Evolutionary conservation across 208 protist species (phyloP), one percentile per base, ranked within the genome.

Genomic region (Trypanosoma conorhini): DNA sequence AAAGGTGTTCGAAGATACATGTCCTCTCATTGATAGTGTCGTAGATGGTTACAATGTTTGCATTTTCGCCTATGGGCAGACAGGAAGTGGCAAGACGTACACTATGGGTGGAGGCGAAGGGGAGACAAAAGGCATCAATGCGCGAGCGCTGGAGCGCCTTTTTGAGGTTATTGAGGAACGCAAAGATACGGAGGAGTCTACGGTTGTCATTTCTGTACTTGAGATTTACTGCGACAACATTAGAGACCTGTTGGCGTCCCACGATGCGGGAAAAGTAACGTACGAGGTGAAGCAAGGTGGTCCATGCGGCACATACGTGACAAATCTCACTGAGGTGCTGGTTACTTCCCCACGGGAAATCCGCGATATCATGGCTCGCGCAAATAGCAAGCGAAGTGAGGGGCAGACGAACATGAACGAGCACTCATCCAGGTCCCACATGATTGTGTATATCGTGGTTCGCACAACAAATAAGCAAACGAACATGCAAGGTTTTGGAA

Each of bases 1-100:
- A 22, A 87, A 89, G 67, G 91, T 98, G 4, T 98, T 98, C 74
- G 89, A 95, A 72, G 94, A 98, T 80, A 96, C 92, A 15, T 77
- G 83, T 12, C 91, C 92, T n/a, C 89, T 98, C 44, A 97, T 98
- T 72, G 91, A 98, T 76, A 93, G 85, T 51, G 91, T 96, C 17
- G 92, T 98, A 9, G 94, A 98, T 65, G 94, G 94, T 58, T 98
- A 93, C 81, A 98, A 98, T 78, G 94, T 97, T 44, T 97, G 90
- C 78, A 95, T 98, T 56, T 98, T 98, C 81, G 94, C 94, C 24
- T 98, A 98, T 79, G 94, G 94, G 51, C 92, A 97, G 72, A 98
- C 94, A 12, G 94, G 94, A 44, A 93, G 83, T 72, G 94, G 94
- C 26, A 98, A 98, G 67, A 95, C 90, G 26, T 94, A 79, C 67